phyloP scores from a whole-genome alignment of 768 basidiomycete genomes.

The Hygrophoropsis aurantiaca region DNA sequence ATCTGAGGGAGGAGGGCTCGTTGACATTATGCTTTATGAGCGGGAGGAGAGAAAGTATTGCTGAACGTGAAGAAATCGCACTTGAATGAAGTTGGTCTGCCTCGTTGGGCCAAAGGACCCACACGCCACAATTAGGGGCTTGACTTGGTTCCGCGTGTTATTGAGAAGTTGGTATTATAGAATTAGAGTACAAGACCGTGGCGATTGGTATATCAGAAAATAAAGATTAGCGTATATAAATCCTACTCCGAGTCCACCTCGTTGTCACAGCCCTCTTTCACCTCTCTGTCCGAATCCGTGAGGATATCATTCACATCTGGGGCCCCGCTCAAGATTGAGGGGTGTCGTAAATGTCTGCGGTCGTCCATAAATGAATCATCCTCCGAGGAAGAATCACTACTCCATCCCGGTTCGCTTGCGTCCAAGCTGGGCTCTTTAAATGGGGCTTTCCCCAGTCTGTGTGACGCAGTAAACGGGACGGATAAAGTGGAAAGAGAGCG shows the following conservation, averaged over 20 bases:
- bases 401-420: conserved; percentile 44
- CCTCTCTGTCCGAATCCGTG: conserved; percentile 11
- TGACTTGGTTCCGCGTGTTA: neutral
- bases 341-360: conserved; percentile 7
- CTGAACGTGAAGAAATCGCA: too few species aligned
- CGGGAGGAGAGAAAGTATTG: neutral
- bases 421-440: conserved; percentile 26
- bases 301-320: too few species aligned
- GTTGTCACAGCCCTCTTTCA: conserved; percentile 13
- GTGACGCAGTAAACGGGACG: conserved; percentile 32
- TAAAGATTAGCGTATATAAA: too few species aligned
- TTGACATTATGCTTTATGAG: conserved; percentile 12
- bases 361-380: conserved; percentile 30
- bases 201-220: too few species aligned
- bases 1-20: conserved; percentile 14
- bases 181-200: too few species aligned
- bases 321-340: neutral
- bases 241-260: conserved; percentile 19
- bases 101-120: neutral
- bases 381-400: conserved; percentile 62
- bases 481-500: conserved; percentile 46
- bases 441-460: conserved; percentile 19
- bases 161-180: too few species aligned
- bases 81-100: too few species aligned
- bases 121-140: neutral